These are phyloP conservation scores for Cicer pinnatifidum DNA, from an alignment of 306 rosid genomes.

Conservation along the genomic window DNA sequence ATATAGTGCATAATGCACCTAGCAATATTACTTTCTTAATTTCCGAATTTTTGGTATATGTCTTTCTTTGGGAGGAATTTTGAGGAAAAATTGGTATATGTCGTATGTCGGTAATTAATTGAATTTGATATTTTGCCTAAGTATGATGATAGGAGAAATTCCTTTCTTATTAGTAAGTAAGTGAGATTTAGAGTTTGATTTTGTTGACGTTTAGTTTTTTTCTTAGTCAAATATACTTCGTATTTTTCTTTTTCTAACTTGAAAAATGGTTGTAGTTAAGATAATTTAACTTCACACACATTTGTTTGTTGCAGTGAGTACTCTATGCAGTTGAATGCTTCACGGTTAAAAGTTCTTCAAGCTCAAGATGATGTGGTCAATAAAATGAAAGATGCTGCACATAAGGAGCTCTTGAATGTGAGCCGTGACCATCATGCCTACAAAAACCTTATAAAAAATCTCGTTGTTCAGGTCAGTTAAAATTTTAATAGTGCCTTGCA, in stretches of 20 bases:
- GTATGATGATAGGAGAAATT: background rate
- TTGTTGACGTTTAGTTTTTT: slow-evolving; percentile 26
- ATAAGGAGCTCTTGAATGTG: slow-evolving; percentile 80
- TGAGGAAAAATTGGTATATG: slow-evolving; percentile 1
- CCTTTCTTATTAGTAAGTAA: background rate
- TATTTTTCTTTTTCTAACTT: slow-evolving; percentile 17
- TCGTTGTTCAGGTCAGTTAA: slow-evolving; percentile 79
- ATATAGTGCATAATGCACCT: background rate
- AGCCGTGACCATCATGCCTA: slow-evolving; percentile 62
- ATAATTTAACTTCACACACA: background rate
- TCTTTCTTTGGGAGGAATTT: background rate
- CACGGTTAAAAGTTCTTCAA: slow-evolving; percentile 92
- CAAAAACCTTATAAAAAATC: slow-evolving; percentile 69
- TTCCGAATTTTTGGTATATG: slow-evolving; percentile 8
- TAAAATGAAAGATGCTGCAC: slow-evolving; percentile 85
- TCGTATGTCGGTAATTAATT: slow-evolving; percentile 5
- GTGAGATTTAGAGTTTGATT: background rate
- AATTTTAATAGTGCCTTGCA: background rate
- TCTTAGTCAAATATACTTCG: slow-evolving; percentile 12
- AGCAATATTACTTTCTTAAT: background rate
- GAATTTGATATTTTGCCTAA: slow-evolving; percentile 4
- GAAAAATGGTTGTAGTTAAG: slow-evolving; percentile 10
- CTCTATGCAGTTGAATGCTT: slow-evolving; percentile 94
- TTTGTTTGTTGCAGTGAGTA: slow-evolving; percentile 76
- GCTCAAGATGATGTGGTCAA: slow-evolving; percentile 92